Base-by-base conservation (phyloP, 2,329 filamentous ascomycete genomes). In the Nigrospora osmanthi region DNA sequence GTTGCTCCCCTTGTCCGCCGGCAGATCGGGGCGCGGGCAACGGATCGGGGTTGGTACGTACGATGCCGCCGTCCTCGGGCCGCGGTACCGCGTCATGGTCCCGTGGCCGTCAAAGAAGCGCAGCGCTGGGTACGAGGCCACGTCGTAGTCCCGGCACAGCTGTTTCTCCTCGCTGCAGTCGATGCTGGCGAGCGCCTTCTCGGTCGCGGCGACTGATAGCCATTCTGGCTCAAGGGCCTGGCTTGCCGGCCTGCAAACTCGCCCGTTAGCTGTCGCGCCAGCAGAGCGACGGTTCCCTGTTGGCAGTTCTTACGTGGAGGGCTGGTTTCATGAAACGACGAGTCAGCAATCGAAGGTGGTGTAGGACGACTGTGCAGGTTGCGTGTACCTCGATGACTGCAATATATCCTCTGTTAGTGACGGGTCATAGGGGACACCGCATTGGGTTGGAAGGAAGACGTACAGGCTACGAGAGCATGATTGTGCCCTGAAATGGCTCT, bases 81-180 rank as follows among this genome's bases (percentile, higher is more conserved):
- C 72, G 33, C 72, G 64, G 50, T 75, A 75, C 41, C 67, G 54
- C 11, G 52, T 55, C 39, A 59, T 58, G 5, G 52, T 49, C 2
- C 62, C 59, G 23, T 63, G 56, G 3, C 56, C 54, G 35, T 61
- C 61, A 47, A 69, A 71, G 11, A 69, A 62, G 0, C 72, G 65
- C 33, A 76, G 64, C 7, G 72, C 61, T 3, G 72, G 72, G 47
- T 70, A 73, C 0, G 71, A 73, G 12, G 60, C 58, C 30, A 76
- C 58, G 19, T 63, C 60, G 38, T 64, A 55, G 23, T 69, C 61
- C 40, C 59, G 49, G 52, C 72, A 76, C n/a, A 72, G 49, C 7
- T 56, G 48, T 3, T 51, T n/a, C 3, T 59, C 51, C 1, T 49
- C 45, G 3, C 55, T 53, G 51, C 72, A 75, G 55, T 75, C 66